Base-by-base conservation (phyloP, 805 yeast species). In the Candida manassasensis region DNA sequence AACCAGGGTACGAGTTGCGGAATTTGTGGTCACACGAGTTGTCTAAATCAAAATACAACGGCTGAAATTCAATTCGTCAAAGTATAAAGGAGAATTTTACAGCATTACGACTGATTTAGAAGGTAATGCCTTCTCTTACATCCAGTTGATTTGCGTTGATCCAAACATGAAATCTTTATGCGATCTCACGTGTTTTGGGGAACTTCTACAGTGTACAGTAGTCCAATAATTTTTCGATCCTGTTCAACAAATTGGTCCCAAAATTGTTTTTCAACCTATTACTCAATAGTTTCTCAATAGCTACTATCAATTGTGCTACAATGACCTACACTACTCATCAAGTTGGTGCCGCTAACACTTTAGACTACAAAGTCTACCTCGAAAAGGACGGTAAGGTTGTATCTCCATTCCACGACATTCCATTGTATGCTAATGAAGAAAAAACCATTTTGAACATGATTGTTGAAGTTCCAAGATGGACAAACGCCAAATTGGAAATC, bases 391-490 rank as follows among this genome's bases (percentile, higher is more conserved):
- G 97, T 40, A 84, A 87, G 71, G 87, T 89, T 50, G 79, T 93
- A 45, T 89, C 97, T 45, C 85, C 97, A 37, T 88, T 90, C 86
- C 98, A 93, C 59, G 73, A 67, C 49, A 63, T 67, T 36, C 73
- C 73, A 35, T 75, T 93, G 61, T 89, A 81, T 56, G 97, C 97
- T 53, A 93, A 90, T 67, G 85, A 87, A 61, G 89, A 85, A 58
- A 84, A 85, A 71, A 81, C 89, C 55, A 76, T 89, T 52, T 59
- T 59, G 12, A 73, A 75, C 48, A 82, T 86, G 84, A 74, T 93
- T 52, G 97, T 93, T 45, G 98, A 93, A 69, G 88, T 93, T 48
- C 98, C 98, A 59, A 84, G 97, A 67, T 90, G 97, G 97, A 77
- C 95, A 57, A 93, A 93, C 61, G 97, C 97, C 47, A 93, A 93